A percentile compares a stretch with the other conserved stretches of the same genome.
These are phyloP conservation scores for Coemansia sp. DNA, from an alignment of 192 early-diverging fungal genomes.

Conservation along the genomic window DNA sequence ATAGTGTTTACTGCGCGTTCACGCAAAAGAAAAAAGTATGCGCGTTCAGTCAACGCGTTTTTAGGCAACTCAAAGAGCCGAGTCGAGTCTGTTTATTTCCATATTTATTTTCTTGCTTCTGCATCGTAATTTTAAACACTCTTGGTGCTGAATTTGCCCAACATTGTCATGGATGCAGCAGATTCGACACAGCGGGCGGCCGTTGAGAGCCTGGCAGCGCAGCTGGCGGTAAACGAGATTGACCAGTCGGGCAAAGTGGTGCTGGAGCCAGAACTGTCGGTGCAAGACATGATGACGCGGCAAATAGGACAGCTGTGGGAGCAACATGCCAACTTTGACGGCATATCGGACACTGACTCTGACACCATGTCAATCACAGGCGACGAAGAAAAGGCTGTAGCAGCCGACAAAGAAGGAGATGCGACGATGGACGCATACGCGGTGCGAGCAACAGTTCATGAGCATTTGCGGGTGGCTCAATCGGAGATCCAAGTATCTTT, in stretches of 20 bases:
- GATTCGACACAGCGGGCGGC: conserved; percentile 11
- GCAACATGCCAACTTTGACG: conserved; percentile 33
- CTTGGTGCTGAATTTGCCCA: neutral
- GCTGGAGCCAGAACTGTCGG: conserved; percentile 22
- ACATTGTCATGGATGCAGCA: too few species aligned
- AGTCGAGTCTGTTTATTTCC: neutral
- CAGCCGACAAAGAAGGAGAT: neutral
- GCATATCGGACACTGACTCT: conserved; percentile 20
- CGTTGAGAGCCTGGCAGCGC: conserved; percentile 25
- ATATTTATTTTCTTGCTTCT: neutral
- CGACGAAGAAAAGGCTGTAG: neutral
- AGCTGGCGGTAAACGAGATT: conserved; percentile 28
- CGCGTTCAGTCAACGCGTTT: neutral
- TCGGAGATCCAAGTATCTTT: conserved; percentile 48
- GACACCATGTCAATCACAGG: conserved; percentile 6
- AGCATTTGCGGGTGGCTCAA: conserved; percentile 38
- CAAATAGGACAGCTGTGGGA: conserved; percentile 52
- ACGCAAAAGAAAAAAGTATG: neutral
- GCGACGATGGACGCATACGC: conserved; percentile 33
- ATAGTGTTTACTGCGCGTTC: neutral
- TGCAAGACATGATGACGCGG: conserved; percentile 29
- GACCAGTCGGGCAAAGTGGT: conserved; percentile 14
- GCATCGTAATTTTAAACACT: neutral
- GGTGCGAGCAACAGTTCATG: conserved; percentile 37
- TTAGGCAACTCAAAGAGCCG: neutral